These are phyloP conservation scores for Botrytis porri DNA, from an alignment of 2,329 filamentous ascomycete species.

Conservation along the genomic window DNA sequence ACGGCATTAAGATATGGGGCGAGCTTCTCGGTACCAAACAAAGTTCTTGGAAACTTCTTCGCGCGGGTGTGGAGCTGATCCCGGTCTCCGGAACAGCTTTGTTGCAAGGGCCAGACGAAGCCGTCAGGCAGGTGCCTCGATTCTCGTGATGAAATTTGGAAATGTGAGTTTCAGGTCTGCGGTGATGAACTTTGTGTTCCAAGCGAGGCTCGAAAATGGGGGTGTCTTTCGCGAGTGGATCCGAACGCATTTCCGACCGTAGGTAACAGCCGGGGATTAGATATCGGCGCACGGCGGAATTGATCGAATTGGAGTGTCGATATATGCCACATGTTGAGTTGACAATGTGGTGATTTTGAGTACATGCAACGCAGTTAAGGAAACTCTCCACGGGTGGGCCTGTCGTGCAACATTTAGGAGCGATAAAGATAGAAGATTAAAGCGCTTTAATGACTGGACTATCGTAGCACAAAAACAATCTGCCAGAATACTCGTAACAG, in stretches of 20 bases:
- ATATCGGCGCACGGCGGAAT: not conserved
- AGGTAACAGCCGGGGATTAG: too few species aligned
- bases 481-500: not conserved
- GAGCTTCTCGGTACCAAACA: not conserved
- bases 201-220: slow-evolving; percentile 1
- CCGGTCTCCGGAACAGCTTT: not conserved
- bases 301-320: not conserved
- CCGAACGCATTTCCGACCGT: not conserved
- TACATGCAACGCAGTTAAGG: not conserved
- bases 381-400: rapidly evolving
- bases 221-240: not conserved
- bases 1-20: slow-evolving; percentile 4
- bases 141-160: slow-evolving; percentile 1
- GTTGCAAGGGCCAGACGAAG: not conserved
- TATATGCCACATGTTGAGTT: not conserved
- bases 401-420: not conserved
- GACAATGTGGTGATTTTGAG: not conserved
- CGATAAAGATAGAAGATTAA: not conserved
- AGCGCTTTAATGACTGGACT: not conserved
- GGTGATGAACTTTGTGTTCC: not conserved
- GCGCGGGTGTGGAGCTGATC: not conserved
- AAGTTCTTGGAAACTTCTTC: not conserved
- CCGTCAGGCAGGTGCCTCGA: not conserved
- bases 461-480: not conserved
- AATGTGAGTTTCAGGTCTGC: not conserved